Percentiles rank a stretch among this genome's conserved stretches.
These are phyloP conservation scores for Calocybe cyanea DNA, from an alignment of 768 basidiomycete species.

Conservation along the genomic window DNA sequence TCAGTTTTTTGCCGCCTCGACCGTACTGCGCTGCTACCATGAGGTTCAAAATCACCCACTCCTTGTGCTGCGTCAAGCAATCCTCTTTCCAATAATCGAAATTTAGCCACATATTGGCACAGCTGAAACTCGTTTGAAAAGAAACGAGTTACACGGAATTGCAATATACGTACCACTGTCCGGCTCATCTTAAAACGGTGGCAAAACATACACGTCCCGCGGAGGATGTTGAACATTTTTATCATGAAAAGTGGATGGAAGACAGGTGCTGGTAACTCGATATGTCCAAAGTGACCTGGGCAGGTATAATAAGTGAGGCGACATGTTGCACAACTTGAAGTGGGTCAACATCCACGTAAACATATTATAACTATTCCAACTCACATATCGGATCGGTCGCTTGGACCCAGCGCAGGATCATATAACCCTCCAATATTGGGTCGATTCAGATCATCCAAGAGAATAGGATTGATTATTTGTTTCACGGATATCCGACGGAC, in stretches of 20 bases:
- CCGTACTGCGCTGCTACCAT: conserved; percentile 26
- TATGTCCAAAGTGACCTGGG: conserved; percentile 98
- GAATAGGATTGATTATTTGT: conserved; percentile 88
- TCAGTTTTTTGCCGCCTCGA: conserved; percentile 36
- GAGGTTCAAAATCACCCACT: conserved; percentile 64
- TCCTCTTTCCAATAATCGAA: conserved; percentile 86
- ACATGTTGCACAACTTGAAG: conserved; percentile 85
- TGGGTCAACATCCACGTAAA: conserved; percentile 11
- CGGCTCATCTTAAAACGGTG: conserved; percentile 84
- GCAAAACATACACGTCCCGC: conserved; percentile 90
- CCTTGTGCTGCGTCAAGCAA: conserved; percentile 77
- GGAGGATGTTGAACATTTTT: conserved; percentile 82
- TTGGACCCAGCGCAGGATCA: conserved; percentile 92
- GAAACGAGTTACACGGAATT: background rate
- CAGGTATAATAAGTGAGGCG: conserved; percentile 90
- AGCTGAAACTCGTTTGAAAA: conserved; percentile 41
- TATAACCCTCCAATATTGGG: conserved; percentile 93
- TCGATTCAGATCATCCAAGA: conserved; percentile 90
- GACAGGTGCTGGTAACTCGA: conserved; percentile 91
- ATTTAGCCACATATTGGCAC: conserved; percentile 79
- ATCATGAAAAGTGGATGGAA: conserved; percentile 96
- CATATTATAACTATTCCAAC: conserved; percentile 27
- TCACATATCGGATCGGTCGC: conserved; percentile 85
- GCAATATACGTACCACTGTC: conserved; percentile 48
- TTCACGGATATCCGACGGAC: conserved; percentile 95